Conservation (phyloP, 108 stramenopile genomes). For the Nitzschia palea region DNA sequence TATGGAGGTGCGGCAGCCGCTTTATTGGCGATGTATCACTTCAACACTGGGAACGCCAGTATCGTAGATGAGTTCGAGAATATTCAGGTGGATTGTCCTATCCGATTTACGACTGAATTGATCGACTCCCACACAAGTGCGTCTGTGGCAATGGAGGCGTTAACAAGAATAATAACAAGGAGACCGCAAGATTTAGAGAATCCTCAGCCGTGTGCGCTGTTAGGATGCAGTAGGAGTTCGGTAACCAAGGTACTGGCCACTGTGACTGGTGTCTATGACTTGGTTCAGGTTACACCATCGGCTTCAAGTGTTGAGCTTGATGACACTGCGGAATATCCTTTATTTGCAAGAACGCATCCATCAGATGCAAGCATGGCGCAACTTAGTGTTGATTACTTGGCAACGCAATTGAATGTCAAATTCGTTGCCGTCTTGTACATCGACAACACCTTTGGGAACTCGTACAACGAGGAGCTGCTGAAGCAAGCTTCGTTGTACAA, state of each 20-base stretch:
- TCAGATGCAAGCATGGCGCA: slow-evolving; percentile 1
- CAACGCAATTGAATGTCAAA: neutral
- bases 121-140: slow-evolving; percentile 16
- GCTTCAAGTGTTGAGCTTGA: slow-evolving; percentile 19
- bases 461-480: slow-evolving; percentile 27
- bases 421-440: slow-evolving; percentile 27
- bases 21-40: slow-evolving; percentile 41
- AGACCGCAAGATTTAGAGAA: neutral
- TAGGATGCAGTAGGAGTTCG: slow-evolving; percentile 14
- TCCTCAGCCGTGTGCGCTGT: slow-evolving; percentile 15
- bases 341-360: slow-evolving; percentile 32
- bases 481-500: slow-evolving; percentile 11
- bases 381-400: slow-evolving; percentile 4
- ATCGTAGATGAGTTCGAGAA: slow-evolving; percentile 41
- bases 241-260: slow-evolving; percentile 14
- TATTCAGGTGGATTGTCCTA: slow-evolving; percentile 34
- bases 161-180: neutral
- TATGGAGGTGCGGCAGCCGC: slow-evolving; percentile 39
- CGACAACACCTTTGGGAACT: slow-evolving; percentile 33
- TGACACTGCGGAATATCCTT: slow-evolving; percentile 21
- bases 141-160: slow-evolving; percentile 9
- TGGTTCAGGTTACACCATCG: slow-evolving; percentile 13
- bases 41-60: slow-evolving; percentile 49
- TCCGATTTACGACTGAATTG: slow-evolving; percentile 36
- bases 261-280: slow-evolving; percentile 14